phyloP scores from a whole-genome alignment of 352 stramenopile genomes.

The Globisporangium mamillatum region DNA sequence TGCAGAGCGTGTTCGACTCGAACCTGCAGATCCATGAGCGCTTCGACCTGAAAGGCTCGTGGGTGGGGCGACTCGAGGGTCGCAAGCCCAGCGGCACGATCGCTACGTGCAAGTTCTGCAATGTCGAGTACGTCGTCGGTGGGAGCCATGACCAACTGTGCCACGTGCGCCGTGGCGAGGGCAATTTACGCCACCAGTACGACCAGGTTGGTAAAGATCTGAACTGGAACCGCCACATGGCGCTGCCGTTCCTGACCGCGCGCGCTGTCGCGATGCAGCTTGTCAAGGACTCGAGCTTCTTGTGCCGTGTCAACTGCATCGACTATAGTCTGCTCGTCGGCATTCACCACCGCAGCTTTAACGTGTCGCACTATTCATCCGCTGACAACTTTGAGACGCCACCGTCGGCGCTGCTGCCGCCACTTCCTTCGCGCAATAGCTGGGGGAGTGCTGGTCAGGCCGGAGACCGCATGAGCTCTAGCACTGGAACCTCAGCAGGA shows the following conservation, averaged over 20 bases:
- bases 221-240: slow-evolving; percentile 85
- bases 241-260: slow-evolving; percentile 49
- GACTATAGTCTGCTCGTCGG: slow-evolving; percentile 95
- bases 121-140: slow-evolving; percentile 57
- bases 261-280: slow-evolving; percentile 71
- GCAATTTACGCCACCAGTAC: slow-evolving; percentile 71
- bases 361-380: slow-evolving; percentile 70
- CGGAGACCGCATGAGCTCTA: slow-evolving; percentile 20
- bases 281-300: slow-evolving; percentile 84
- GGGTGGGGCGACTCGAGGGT: slow-evolving; percentile 75
- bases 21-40: slow-evolving; percentile 77
- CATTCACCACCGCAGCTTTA: slow-evolving; percentile 89
- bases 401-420: slow-evolving; percentile 5
- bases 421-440: slow-evolving; percentile 11
- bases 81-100: slow-evolving; percentile 68
- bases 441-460: slow-evolving; percentile 13
- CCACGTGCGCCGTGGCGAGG: slow-evolving; percentile 53
- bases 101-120: slow-evolving; percentile 75
- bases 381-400: slow-evolving; percentile 43
- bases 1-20: slow-evolving; percentile 83
- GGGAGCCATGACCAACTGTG: slow-evolving; percentile 70
- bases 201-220: slow-evolving; percentile 82
- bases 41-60: slow-evolving; percentile 84
- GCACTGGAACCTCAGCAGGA: neutral
- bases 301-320: slow-evolving; percentile 93